These are phyloP conservation scores for Leccinum ponderosum DNA, from an alignment of 1,284 basidiomycete genomes.

Conservation along the genomic window DNA sequence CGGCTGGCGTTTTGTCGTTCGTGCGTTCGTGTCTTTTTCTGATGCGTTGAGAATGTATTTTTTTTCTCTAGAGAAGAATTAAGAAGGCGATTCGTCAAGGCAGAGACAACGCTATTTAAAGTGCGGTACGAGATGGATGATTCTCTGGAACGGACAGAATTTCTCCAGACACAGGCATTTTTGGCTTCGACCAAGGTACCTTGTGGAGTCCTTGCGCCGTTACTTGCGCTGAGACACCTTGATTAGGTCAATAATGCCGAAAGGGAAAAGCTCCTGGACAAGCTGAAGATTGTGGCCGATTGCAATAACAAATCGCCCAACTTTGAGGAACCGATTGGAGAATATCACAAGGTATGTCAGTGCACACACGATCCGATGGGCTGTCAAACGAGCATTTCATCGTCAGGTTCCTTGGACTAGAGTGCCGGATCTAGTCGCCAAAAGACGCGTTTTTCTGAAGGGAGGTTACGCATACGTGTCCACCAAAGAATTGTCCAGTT, in stretches of 20 bases:
- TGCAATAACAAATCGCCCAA: slow-evolving; percentile 2
- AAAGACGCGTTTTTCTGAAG: slow-evolving; percentile 79
- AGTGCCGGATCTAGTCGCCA: slow-evolving; percentile 91
- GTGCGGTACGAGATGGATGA: slow-evolving; percentile 82
- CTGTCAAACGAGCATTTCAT: neutral
- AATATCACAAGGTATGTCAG: slow-evolving; percentile 66
- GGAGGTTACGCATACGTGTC: slow-evolving; percentile 93
- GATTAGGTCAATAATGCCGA: slow-evolving; percentile 63
- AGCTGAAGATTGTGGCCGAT: slow-evolving; percentile 48
- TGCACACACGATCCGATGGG: neutral
- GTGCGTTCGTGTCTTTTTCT: slow-evolving; percentile 49
- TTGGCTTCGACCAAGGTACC: slow-evolving; percentile 74
- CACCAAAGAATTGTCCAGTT: slow-evolving; percentile 77
- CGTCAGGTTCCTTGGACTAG: slow-evolving; percentile 78
- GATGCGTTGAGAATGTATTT: neutral
- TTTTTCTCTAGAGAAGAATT: slow-evolving; percentile 77
- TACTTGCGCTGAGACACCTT: slow-evolving; percentile 6
- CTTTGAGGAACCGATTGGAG: slow-evolving; percentile 16
- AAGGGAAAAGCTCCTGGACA: slow-evolving; percentile 47
- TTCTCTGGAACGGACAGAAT: slow-evolving; percentile 60
- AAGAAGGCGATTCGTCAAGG: slow-evolving; percentile 85
- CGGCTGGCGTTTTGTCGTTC: slow-evolving; percentile 94
- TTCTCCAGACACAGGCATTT: slow-evolving; percentile 62
- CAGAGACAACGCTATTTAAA: slow-evolving; percentile 85
- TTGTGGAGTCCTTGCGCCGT: slow-evolving; percentile 10